These are phyloP conservation scores for Cardiospermum halicacabum DNA, from an alignment of 345 rosid genomes.

Conservation along the genomic window DNA sequence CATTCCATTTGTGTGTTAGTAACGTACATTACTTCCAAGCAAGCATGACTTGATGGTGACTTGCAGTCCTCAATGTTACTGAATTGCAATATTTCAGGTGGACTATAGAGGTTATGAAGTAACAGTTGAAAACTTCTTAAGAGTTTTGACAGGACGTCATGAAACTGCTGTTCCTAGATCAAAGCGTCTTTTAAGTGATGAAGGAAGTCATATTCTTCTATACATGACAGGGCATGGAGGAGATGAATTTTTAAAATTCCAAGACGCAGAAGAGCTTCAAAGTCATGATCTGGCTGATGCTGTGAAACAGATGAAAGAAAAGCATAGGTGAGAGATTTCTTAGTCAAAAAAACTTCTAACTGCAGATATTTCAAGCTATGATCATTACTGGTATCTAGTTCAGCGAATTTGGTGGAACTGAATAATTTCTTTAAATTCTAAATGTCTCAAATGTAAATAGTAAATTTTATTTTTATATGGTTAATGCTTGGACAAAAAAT, in stretches of 20 bases:
- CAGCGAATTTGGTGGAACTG: slow-evolving; percentile 5
- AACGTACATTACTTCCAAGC: neutral
- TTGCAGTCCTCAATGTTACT: slow-evolving; percentile 23
- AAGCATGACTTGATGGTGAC: neutral
- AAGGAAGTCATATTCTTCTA: slow-evolving; percentile 94
- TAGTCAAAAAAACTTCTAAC: neutral
- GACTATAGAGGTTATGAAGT: slow-evolving; percentile 99
- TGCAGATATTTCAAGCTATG: neutral
- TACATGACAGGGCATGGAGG: slow-evolving; percentile 99
- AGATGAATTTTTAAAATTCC: slow-evolving; percentile 92
- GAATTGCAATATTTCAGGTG: slow-evolving; percentile 52
- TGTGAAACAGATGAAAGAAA: slow-evolving; percentile 98
- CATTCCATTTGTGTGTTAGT: neutral
- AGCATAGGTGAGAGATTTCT: slow-evolving; percentile 54
- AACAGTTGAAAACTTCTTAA: slow-evolving; percentile 81
- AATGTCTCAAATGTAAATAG: neutral
- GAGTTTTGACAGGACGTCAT: slow-evolving; percentile 92
- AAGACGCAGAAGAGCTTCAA: slow-evolving; percentile 96
- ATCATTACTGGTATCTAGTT: neutral
- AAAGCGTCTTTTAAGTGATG: slow-evolving; percentile 95
- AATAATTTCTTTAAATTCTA: neutral
- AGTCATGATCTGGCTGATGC: slow-evolving; percentile 99
- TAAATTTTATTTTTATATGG: neutral
- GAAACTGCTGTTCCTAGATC: slow-evolving; percentile 95
- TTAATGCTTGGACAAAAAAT: neutral